Conservation (phyloP, 1,139 yeast species). For the Hemisphaericaspora xylanilytica region DNA sequence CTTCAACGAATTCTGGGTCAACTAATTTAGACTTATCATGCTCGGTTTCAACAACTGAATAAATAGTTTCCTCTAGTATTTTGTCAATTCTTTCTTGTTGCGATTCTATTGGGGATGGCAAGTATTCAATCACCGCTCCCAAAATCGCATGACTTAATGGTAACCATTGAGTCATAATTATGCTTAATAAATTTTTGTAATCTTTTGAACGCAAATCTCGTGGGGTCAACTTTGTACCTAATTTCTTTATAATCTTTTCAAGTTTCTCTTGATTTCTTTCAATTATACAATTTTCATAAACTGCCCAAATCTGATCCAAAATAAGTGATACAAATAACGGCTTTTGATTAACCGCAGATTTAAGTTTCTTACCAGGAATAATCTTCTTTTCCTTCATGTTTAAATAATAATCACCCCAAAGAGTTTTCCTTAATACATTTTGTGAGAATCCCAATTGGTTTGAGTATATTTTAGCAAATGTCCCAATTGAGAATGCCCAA, state of each 20-base stretch:
- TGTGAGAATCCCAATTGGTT: conserved; percentile 83
- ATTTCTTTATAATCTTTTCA: conserved; percentile 68
- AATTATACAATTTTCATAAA: conserved; percentile 68
- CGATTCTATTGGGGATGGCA: conserved; percentile 80
- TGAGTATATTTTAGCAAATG: conserved; percentile 84
- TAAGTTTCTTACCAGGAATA: conserved; percentile 53
- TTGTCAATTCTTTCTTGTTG: conserved; percentile 71
- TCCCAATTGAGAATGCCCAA: conserved; percentile 93
- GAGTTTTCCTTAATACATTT: conserved; percentile 73
- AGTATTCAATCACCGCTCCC: conserved; percentile 75
- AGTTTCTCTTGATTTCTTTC: conserved; percentile 70
- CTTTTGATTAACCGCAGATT: conserved; percentile 53
- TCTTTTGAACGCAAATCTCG: conserved; percentile 83
- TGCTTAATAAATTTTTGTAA: conserved; percentile 55
- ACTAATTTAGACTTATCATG: conserved; percentile 28
- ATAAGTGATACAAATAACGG: conserved; percentile 88
- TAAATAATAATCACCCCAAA: conserved; percentile 93
- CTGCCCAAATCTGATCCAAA: conserved; percentile 89
- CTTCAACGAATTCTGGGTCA: conserved; percentile 46
- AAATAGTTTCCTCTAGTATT: conserved; percentile 52
- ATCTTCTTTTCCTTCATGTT: conserved; percentile 90
- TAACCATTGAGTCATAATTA: conserved; percentile 91
- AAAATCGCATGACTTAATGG: conserved; percentile 87
- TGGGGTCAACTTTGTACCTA: conserved; percentile 67
- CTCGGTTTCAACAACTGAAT: conserved; percentile 43